These are phyloP conservation scores for Saccharomyces kudriavzevii DNA, from an alignment of 805 yeast species.

Conservation along the genomic window DNA sequence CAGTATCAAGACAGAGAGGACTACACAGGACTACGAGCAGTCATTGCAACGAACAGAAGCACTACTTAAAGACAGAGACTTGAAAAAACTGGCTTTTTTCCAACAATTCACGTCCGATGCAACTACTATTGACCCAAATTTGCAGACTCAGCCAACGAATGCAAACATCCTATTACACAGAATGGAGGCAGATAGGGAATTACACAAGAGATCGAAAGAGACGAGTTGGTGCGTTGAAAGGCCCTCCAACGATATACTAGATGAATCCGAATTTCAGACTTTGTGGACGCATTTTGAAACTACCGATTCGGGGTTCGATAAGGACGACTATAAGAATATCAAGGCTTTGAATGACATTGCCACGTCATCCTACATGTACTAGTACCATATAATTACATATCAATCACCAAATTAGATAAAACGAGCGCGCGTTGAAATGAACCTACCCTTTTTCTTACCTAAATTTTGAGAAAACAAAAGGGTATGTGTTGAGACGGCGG, in stretches of 20 bases:
- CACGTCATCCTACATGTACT: slow-evolving; percentile 37
- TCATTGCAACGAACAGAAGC: slow-evolving; percentile 4
- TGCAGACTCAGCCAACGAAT: slow-evolving; percentile 9
- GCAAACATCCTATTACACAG: slow-evolving; percentile 56
- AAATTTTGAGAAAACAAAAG: not conserved
- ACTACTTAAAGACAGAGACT: slow-evolving; percentile 14
- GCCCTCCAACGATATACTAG: slow-evolving; percentile 24
- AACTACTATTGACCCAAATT: not conserved
- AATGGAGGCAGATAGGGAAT: slow-evolving; percentile 89
- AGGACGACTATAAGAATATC: slow-evolving; percentile 43
- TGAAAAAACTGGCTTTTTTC: slow-evolving; percentile 5
- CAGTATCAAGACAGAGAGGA: not conserved
- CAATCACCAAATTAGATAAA: not conserved
- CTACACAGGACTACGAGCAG: slow-evolving; percentile 1
- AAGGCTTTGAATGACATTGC: slow-evolving; percentile 50
- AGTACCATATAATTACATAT: not conserved
- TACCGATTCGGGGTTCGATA: slow-evolving; percentile 26
- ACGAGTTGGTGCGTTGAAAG: slow-evolving; percentile 63
- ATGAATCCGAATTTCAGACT: slow-evolving; percentile 43
- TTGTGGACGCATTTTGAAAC: slow-evolving; percentile 31
- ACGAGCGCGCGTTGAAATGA: not conserved
- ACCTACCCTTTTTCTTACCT: not conserved
- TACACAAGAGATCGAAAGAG: slow-evolving; percentile 80
- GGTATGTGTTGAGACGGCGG: not conserved
- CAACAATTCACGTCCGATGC: slow-evolving; percentile 4